Evolutionary conservation across 2,329 filamentous ascomycete species (phyloP).

Genomic region (Cladosporium sp.): DNA sequence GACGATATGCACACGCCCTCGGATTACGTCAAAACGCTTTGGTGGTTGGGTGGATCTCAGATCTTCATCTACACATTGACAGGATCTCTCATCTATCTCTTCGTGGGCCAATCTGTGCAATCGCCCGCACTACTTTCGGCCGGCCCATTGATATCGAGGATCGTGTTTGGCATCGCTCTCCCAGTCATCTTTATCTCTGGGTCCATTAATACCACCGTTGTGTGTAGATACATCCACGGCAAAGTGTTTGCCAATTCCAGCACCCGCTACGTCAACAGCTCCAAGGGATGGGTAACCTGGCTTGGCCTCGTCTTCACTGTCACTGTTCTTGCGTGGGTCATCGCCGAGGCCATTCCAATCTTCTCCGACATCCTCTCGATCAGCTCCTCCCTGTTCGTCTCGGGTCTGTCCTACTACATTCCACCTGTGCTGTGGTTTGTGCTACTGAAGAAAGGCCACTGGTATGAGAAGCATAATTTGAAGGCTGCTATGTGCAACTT

Average conservation of each 20-base stretch:
- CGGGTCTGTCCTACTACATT: conserved; percentile 56
- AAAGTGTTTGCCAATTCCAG: conserved; percentile 61
- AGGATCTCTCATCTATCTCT: conserved; percentile 67
- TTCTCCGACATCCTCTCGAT: conserved; percentile 68
- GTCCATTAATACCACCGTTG: conserved; percentile 63
- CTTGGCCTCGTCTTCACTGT: conserved; percentile 55
- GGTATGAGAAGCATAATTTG: conserved; percentile 49
- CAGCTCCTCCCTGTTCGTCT: conserved; percentile 61
- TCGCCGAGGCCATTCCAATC: conserved; percentile 68
- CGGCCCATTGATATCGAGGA: conserved; percentile 56
- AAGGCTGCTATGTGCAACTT: conserved; percentile 45
- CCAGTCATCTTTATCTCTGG: conserved; percentile 71
- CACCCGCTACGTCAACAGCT: conserved; percentile 43
- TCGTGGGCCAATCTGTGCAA: conserved; percentile 59
- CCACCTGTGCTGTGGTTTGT: conserved; percentile 37
- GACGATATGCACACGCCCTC: conserved; percentile 62
- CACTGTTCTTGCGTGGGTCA: conserved; percentile 65
- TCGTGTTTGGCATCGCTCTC: conserved; percentile 68
- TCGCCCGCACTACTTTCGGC: conserved; percentile 67
- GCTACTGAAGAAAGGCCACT: conserved; percentile 46
- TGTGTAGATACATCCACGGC: conserved; percentile 58
- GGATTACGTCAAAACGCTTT: conserved; percentile 58
- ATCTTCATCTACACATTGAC: conserved; percentile 63
- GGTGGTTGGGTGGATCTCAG: conserved; percentile 63
- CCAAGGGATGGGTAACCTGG: conserved; percentile 58